Evolutionary conservation across 176 grass and related monocot genomes (phyloP), one percentile per base, ranked within the genome.

Genomic region (Aechmea fasciata): DNA sequence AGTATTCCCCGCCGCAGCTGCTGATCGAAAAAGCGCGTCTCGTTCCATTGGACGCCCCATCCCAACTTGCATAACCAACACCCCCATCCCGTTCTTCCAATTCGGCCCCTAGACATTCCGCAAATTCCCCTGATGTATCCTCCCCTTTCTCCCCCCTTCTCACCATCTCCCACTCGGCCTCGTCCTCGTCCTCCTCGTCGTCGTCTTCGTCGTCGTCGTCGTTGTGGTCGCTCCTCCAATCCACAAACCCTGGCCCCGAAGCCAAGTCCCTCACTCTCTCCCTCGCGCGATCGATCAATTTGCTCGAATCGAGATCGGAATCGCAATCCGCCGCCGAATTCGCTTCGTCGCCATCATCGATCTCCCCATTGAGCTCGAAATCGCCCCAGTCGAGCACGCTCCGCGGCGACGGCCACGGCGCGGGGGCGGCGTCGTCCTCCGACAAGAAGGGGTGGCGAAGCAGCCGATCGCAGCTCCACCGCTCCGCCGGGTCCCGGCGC

Each of bases 391-490:
- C 89, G 0, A 97, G 89, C 11, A 97, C 86, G 12, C 86, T 73
- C 13, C 89, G 82, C 0, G 94, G 92, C 3, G 6, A 73, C 9
- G 69, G 78, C 53, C 77, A 83, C 13, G 68, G 29, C 17, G 69
- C 77, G 28, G 10, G 4, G 48, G 48, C 72, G 41, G 18, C 72
- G 1, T 19, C 47, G 33, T 69, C 84, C 3, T 79, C 19, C 9
- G 75, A 71, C 52, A 92, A 78, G 80, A 97, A 97, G 0, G 94
- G 87, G 50, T 99, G 94, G 19, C 51, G 64, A 49, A 93, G 87
- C 67, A 93, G 72, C 63, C 82, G 78, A 66, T 94, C 82, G 59
- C 82, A 81, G 65, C 49, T 82, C 90, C 84, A 99, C 20, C 89
- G 73, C 71, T 99, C 80, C 3, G 17, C 80, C 11, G 84, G 64